Conservation (phyloP, 2,329 filamentous ascomycete species). For the Akanthomyces uredinophilus region DNA sequence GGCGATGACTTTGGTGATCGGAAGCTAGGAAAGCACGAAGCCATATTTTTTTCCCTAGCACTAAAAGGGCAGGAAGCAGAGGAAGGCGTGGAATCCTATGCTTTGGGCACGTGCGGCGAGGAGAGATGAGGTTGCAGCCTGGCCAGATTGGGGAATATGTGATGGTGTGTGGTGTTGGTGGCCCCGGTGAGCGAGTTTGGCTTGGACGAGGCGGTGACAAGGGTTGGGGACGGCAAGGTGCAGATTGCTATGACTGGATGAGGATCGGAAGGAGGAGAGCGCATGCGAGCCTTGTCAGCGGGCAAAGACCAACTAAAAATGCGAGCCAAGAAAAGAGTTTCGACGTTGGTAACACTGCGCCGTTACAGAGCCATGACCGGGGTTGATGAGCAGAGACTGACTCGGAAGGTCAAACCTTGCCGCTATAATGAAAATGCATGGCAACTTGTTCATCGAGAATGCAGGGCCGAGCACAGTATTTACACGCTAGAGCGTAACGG, state of each 20-base stretch:
- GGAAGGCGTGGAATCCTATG: background rate
- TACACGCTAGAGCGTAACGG: too few species aligned
- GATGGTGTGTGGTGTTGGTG: conserved; percentile 4
- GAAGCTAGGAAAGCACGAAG: background rate
- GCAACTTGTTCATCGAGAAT: too few species aligned
- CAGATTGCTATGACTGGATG: background rate
- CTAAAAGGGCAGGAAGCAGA: background rate
- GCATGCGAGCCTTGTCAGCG: background rate
- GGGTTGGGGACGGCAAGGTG: background rate
- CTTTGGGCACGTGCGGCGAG: background rate
- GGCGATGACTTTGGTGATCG: background rate
- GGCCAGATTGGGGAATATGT: background rate
- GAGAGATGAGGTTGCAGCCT: background rate
- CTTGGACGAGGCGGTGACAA: background rate
- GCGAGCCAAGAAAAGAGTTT: background rate
- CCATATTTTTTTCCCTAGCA: background rate
- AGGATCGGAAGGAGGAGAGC: background rate
- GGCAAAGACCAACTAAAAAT: too few species aligned
- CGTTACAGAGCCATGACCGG: too few species aligned
- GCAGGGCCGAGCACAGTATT: too few species aligned
- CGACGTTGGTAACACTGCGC: background rate
- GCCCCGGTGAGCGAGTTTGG: conserved; percentile 9
- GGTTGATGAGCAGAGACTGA: too few species aligned
- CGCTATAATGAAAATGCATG: too few species aligned
- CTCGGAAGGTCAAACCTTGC: too few species aligned